phyloP scores from a whole-genome alignment of 1,139 yeast species.

The Zygoascus hellenicus region DNA sequence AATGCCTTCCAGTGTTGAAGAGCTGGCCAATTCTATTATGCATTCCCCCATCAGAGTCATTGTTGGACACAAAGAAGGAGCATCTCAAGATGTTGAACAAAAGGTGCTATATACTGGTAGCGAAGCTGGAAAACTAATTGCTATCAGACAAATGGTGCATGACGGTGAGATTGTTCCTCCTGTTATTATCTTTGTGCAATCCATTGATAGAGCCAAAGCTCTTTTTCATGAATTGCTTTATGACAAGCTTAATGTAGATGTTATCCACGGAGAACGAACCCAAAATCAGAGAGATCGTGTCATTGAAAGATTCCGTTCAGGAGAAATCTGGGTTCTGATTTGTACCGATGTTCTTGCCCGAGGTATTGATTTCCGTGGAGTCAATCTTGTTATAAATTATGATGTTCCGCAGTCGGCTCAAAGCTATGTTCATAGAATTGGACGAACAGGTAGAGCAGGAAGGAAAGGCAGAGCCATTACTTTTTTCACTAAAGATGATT shows the following conservation, averaged over 20 bases:
- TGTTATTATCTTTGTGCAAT: constrained; percentile 83
- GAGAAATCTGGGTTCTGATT: constrained; percentile 92
- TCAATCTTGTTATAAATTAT: constrained; percentile 87
- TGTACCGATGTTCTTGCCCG: constrained; percentile 95
- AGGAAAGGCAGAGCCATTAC: constrained; percentile 82
- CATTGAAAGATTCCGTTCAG: constrained; percentile 76
- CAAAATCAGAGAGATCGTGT: constrained; percentile 82
- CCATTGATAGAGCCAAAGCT: constrained; percentile 91
- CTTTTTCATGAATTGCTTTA: constrained; percentile 85
- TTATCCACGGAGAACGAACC: constrained; percentile 92
- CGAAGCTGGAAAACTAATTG: constrained; percentile 90
- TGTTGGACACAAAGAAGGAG: constrained; percentile 93
- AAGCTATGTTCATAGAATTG: constrained; percentile 94
- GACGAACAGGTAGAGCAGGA: constrained; percentile 98
- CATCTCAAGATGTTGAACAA: constrained; percentile 78
- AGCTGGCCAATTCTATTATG: constrained; percentile 82
- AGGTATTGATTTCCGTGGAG: constrained; percentile 97
- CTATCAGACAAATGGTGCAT: constrained; percentile 74
- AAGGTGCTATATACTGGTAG: constrained; percentile 80
- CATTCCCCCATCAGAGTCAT: constrained; percentile 76
- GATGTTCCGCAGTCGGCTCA: constrained; percentile 95
- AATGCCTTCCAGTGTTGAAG: constrained; percentile 89
- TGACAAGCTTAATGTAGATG: constrained; percentile 90
- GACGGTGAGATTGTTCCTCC: constrained; percentile 90
- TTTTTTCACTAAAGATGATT: constrained; percentile 87